Evolutionary conservation across 2,329 filamentous ascomycete species (phyloP), one percentile per base, ranked within the genome.

Genomic region (Fonsecaea pugnacius): DNA sequence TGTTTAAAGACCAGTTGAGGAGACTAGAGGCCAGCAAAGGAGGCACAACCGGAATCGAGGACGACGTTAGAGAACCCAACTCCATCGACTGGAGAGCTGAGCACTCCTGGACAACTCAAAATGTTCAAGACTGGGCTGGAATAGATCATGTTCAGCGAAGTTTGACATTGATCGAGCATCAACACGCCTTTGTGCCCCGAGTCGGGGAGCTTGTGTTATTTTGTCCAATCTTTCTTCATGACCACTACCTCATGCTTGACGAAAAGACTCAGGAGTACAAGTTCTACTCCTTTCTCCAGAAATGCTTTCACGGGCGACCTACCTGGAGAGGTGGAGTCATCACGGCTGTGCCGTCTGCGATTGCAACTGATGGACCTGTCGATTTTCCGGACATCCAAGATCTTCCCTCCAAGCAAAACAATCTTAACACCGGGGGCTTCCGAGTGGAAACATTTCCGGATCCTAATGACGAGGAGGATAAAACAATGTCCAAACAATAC

Each of bases 61-160:
- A 81, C 58, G 61, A 72, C 0, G 81, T 88, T 32, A 69, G 72
- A 8, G 84, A 88, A 63, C 73, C 74, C 0, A 70, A 79, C 16
- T 86, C 83, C 27, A 79, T 85, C 66, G 85, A 88, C 67, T 88
- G 85, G 85, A 75, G 80, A 40, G 78, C 82, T 0, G 82, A 85
- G 50, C 77, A 69, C 52, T 64, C 65, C 8, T 61, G 60, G 46
- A 9, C 46, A 18, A 46, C 57, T 9, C 46, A 35, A 24, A 30
- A 36, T 33, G 33, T 32, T 48, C 57, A 59, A 4, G 54, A 65
- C 16, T 61, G 67, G 36, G n/a, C 53, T 32, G 67, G 63, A 21
- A 32, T 80, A 18, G 72, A 79, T 3, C 71, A 74, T 4, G 73
- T 86, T 0, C 72, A 75, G 0, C 70, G 75, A 2, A 70, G 79